Percentiles rank a stretch among this genome's conserved stretches.
phyloP scores from a whole-genome alignment of 208 protist species.

The Blastocrithidia nonstop region DNA sequence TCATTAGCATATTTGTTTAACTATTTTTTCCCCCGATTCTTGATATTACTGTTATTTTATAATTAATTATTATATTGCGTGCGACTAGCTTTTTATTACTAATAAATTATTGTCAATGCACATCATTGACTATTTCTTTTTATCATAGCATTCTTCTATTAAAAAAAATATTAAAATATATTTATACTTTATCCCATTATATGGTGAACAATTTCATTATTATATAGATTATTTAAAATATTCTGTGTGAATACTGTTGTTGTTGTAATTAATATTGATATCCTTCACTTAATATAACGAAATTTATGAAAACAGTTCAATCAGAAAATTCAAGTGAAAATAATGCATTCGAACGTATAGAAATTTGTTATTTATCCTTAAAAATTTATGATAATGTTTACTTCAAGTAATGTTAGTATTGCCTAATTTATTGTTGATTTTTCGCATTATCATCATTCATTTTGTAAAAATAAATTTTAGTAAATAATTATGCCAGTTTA shows the following conservation, averaged over 20 bases:
- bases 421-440: constrained; percentile 3
- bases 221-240: background rate
- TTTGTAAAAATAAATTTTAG: constrained; percentile 7
- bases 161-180: background rate
- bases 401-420: constrained; percentile 7
- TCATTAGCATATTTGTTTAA: constrained; percentile 5
- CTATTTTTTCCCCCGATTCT: constrained; percentile 3
- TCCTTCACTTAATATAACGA: too few species aligned
- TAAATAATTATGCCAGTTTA: background rate
- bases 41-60: too few species aligned
- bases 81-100: too few species aligned
- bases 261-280: too few species aligned
- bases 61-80: too few species aligned
- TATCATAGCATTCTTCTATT: background rate
- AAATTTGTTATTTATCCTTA: constrained; percentile 1
- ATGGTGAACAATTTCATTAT: background rate
- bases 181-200: constrained; percentile 2
- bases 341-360: background rate
- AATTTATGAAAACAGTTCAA: too few species aligned
- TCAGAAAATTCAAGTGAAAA: background rate
- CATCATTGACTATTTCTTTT: background rate
- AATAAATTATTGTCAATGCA: too few species aligned
- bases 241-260: background rate
- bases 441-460: constrained; percentile 1
- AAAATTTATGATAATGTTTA: constrained; percentile 2